Percentiles rank a stretch among this genome's conserved stretches.
These are phyloP conservation scores for Gomphus bonarii DNA, from an alignment of 1,284 basidiomycete species.

Conservation along the genomic window DNA sequence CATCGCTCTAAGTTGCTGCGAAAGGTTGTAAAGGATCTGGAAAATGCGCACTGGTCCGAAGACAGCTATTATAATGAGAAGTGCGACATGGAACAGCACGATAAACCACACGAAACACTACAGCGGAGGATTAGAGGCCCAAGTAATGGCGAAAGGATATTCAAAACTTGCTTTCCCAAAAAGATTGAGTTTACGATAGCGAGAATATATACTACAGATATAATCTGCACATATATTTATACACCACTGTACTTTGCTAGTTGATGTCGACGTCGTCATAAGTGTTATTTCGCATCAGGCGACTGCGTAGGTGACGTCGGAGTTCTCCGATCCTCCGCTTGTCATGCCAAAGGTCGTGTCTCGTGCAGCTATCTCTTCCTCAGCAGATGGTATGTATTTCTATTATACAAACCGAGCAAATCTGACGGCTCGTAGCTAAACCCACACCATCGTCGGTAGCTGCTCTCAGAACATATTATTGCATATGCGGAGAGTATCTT, in stretches of 20 bases:
- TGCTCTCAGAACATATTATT: constrained; percentile 71
- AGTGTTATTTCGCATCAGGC: neutral
- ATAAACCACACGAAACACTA: constrained; percentile 20
- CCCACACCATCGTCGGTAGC: constrained; percentile 71
- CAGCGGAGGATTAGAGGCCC: constrained; percentile 1
- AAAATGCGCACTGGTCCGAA: constrained; percentile 55
- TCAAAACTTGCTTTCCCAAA: constrained; percentile 37
- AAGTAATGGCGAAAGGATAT: neutral
- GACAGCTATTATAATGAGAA: constrained; percentile 31
- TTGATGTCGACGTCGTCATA: neutral
- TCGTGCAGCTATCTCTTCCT: constrained; percentile 70
- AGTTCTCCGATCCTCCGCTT: neutral
- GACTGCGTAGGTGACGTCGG: neutral
- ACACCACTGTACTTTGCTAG: neutral
- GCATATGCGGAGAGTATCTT: constrained; percentile 17
- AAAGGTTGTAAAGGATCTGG: constrained; percentile 60
- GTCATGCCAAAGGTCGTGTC: constrained; percentile 51
- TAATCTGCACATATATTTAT: neutral
- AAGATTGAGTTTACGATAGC: constrained; percentile 36
- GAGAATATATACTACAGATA: constrained; percentile 7
- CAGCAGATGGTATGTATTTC: constrained; percentile 53
- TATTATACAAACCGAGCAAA: constrained; percentile 9
- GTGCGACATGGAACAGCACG: constrained; percentile 18
- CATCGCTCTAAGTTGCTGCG: constrained; percentile 48
- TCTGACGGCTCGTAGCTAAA: constrained; percentile 36